A percentile compares a stretch with the other conserved stretches of the same genome.
Evolutionary conservation across 306 rosid genomes (phyloP).

Genomic region (Styphnolobium japonicum): DNA sequence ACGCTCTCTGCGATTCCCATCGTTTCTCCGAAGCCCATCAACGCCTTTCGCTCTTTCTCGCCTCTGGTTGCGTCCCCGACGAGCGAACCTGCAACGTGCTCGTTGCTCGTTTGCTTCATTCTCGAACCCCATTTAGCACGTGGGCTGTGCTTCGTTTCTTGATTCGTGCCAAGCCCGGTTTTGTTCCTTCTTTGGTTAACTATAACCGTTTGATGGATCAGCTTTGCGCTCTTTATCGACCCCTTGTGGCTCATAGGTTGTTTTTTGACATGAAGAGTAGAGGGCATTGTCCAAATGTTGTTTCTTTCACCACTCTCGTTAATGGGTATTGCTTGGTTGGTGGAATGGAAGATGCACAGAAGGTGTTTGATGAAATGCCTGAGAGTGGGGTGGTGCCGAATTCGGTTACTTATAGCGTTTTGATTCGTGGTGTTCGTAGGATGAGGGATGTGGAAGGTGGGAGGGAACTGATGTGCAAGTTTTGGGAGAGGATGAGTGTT

Average conservation of each 20-base stretch:
- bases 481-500: slow-evolving; percentile 66
- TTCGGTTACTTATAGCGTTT: slow-evolving; percentile 58
- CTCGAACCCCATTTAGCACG: slow-evolving; percentile 47
- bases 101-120: slow-evolving; percentile 62
- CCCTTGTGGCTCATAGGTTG: slow-evolving; percentile 58
- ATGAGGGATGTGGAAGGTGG: slow-evolving; percentile 53
- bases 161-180: slow-evolving; percentile 48
- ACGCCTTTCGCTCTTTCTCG: slow-evolving; percentile 47
- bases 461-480: slow-evolving; percentile 43
- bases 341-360: slow-evolving; percentile 40
- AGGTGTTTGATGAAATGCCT: slow-evolving; percentile 82
- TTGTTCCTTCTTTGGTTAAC: slow-evolving; percentile 66
- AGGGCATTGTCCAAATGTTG: slow-evolving; percentile 70
- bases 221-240: slow-evolving; percentile 52
- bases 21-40: slow-evolving; percentile 75
- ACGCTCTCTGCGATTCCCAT: slow-evolving; percentile 64
- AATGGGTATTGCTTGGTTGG: slow-evolving; percentile 61
- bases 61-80: slow-evolving; percentile 58
- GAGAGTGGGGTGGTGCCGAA: slow-evolving; percentile 51
- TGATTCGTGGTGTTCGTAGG: slow-evolving; percentile 54
- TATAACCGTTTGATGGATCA: slow-evolving; percentile 84
- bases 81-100: slow-evolving; percentile 82
- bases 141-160: slow-evolving; percentile 41
- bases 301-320: slow-evolving; percentile 75
- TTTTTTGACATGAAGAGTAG: slow-evolving; percentile 62